phyloP scores from a whole-genome alignment of 768 basidiomycete genomes.

The Xanthoconium stramineum region DNA sequence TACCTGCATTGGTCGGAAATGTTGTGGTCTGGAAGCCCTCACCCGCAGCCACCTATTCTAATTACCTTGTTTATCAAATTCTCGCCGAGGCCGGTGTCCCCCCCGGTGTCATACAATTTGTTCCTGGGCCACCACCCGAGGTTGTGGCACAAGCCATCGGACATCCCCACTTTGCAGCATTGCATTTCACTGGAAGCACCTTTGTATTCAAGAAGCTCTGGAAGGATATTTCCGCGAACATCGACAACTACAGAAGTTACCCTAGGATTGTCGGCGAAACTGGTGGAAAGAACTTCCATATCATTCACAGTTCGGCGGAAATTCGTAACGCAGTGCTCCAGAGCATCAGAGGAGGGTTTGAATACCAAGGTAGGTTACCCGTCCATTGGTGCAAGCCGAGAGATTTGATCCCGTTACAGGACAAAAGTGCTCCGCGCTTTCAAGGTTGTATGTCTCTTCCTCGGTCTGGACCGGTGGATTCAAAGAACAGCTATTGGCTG shows the following conservation, averaged over 20 bases:
- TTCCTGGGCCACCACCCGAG: constrained; percentile 83
- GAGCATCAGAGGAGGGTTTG: constrained; percentile 84
- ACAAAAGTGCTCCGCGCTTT: constrained; percentile 96
- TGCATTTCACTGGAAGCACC: constrained; percentile 97
- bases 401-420: constrained; percentile 38
- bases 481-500: constrained; percentile 70
- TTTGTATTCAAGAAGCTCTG: constrained; percentile 92
- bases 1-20: constrained; percentile 92
- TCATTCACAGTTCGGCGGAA: constrained; percentile 86
- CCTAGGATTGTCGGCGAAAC: constrained; percentile 98
- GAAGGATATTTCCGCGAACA: constrained; percentile 89
- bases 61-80: constrained; percentile 89
- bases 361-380: constrained; percentile 75
- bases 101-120: constrained; percentile 93
- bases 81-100: constrained; percentile 93
- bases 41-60: constrained; percentile 91
- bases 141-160: constrained; percentile 82
- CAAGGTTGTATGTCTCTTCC: constrained; percentile 84
- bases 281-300: constrained; percentile 97
- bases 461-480: constrained; percentile 86
- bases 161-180: constrained; percentile 75
- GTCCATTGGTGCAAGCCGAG: not conserved
- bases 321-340: constrained; percentile 88
- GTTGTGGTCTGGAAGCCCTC: constrained; percentile 97
- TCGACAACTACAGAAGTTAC: constrained; percentile 85